Evolutionary conservation across 805 yeast species (phyloP), one percentile per base, ranked within the genome.

Genomic region (Ogataea populi-albae): DNA sequence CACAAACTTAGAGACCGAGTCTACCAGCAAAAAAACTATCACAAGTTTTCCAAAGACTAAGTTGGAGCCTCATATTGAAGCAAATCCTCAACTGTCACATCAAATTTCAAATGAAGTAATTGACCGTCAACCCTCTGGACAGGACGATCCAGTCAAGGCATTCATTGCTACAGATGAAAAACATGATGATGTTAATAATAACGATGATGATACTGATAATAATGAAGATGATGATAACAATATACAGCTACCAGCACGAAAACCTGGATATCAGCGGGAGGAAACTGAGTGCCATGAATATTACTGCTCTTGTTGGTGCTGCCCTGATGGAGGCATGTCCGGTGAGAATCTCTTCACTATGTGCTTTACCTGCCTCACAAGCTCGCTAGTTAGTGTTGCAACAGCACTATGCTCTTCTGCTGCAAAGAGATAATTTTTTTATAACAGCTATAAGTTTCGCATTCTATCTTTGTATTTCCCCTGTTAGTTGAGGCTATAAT

Each of bases 251-350:
- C n/a, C n/a, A 23, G 36, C 43, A 7, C 41, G 39, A 11, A 37
- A 37, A 15, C 25, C 39, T 20, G 54, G 58, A 5, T 57, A 54
- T 26, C 51, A 52, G 22, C 45, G 53, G 35, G 54, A 55, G 14
- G 49, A 56, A 33, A 45, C 53, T 26, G 49, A 57, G 26, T 57
- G 63, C 25, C 55, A 55, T 34, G 57, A 53, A 25, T 59, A 56
- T 30, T 43, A 41, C 10, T 54, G 50, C 26, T 35, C 47, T 6
- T 40, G 30, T 26, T 48, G 41, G 17, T 34, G 37, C 19, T 36
- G 41, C 18, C 31, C 30, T 11, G 47, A 43, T 2, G 43, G 40
- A 15, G 24, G 31, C 15, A 34, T 34, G 12, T 20, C 45, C 10
- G 45, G 40, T 17, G 51, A 45, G 8, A 39, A 27, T 19, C 12